Conservation (phyloP, 139 green algal genomes). For the Tetraselmis chui region DNA sequence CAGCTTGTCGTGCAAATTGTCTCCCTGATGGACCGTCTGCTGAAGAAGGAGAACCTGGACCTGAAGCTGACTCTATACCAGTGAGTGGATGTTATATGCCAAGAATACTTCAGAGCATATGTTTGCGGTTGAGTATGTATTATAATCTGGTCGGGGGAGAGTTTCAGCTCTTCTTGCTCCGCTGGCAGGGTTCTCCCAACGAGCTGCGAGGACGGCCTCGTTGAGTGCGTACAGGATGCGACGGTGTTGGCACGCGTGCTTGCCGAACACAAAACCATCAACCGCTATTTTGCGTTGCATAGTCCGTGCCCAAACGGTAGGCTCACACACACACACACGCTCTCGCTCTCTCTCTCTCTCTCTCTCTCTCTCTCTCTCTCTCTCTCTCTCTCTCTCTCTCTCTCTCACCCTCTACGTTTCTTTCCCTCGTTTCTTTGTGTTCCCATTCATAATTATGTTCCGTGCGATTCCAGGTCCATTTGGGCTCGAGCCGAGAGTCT, state of each 20-base stretch:
- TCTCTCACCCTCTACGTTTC: neutral
- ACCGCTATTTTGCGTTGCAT: conserved; percentile 64
- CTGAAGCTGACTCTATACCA: conserved; percentile 86
- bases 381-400: neutral
- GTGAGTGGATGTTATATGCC: too few relatives aligned
- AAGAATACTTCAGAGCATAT: too few relatives aligned
- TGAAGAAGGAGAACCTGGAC: conserved; percentile 92
- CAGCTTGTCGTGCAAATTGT: conserved; percentile 80
- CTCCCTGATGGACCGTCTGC: conserved; percentile 89
- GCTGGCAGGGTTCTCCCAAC: conserved; percentile 80
- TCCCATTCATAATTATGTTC: neutral
- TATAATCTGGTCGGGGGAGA: too few relatives aligned
- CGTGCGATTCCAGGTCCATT: conserved; percentile 48
- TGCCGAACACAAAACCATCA: conserved; percentile 74
- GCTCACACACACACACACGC: too few relatives aligned
- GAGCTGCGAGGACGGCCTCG: conserved; percentile 70
- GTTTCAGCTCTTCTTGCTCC: too few relatives aligned
- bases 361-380: neutral
- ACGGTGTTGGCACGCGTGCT: conserved; percentile 67
- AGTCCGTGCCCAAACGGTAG: conserved; percentile 47
- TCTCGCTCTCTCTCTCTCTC: neutral
- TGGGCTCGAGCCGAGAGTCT: conserved; percentile 51
- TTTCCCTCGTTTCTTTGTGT: neutral
- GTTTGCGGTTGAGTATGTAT: too few relatives aligned
- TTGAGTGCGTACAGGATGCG: conserved; percentile 85